Evolutionary conservation across 2,329 filamentous ascomycete species (phyloP).

Genomic region (Pseudogymnoascus sp.): DNA sequence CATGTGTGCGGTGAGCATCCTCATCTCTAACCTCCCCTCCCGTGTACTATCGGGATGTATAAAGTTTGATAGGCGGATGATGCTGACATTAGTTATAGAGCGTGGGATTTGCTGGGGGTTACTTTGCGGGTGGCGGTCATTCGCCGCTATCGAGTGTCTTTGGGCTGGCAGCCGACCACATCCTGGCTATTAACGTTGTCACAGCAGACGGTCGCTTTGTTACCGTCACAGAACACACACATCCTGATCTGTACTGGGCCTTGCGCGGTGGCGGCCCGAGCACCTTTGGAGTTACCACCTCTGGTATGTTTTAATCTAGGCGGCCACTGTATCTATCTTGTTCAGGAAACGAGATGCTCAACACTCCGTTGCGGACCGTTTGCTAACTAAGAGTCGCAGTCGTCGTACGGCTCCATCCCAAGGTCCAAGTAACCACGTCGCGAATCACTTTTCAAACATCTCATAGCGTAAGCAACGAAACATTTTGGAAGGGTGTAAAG

Average conservation of each 20-base stretch:
- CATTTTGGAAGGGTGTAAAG: conserved; percentile 49
- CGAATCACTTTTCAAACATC: conserved; percentile 42
- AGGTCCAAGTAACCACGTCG: conserved; percentile 31
- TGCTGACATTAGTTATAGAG: conserved; percentile 21
- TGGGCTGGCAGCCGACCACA: conserved; percentile 46
- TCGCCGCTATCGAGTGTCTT: conserved; percentile 45
- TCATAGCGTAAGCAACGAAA: conserved; percentile 38
- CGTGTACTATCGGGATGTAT: too few relatives aligned
- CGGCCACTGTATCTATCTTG: too few relatives aligned
- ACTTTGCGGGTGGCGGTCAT: conserved; percentile 44
- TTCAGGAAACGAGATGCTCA: too few relatives aligned
- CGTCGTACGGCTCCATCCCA: conserved; percentile 46
- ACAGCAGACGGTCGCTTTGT: conserved; percentile 40
- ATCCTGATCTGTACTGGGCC: conserved; percentile 46
- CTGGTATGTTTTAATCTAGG: too few relatives aligned
- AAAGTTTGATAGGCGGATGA: not conserved
- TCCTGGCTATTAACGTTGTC: conserved; percentile 44
- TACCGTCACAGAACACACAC: conserved; percentile 36
- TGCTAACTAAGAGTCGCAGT: conserved; percentile 31
- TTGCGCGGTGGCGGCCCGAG: conserved; percentile 42
- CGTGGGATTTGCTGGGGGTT: conserved; percentile 24
- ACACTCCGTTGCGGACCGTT: too few relatives aligned
- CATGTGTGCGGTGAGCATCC: conserved; percentile 20
- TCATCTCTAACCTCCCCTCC: not conserved
- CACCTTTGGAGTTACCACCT: conserved; percentile 39